phyloP scores from a whole-genome alignment of 2,329 filamentous ascomycete species.

The Cladosporium sp. region DNA sequence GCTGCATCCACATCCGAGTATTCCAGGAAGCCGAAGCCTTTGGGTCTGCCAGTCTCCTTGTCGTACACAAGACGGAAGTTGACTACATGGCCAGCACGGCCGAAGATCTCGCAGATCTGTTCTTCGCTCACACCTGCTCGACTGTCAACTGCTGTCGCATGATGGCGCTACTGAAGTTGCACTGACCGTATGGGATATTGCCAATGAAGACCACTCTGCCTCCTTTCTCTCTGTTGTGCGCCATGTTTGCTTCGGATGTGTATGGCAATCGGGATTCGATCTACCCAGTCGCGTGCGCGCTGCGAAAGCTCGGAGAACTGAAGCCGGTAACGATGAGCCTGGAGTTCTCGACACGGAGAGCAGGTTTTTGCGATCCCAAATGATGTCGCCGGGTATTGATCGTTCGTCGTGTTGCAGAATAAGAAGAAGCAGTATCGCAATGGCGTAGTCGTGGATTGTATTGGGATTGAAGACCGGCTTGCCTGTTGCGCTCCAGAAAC shows the following conservation, averaged over 20 bases:
- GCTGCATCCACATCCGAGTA: slow-evolving; percentile 91
- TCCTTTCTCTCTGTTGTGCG: slow-evolving; percentile 57
- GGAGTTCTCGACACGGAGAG: neutral
- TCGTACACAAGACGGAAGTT: slow-evolving; percentile 94
- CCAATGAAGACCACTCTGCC: slow-evolving; percentile 80
- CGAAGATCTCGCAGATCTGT: slow-evolving; percentile 91
- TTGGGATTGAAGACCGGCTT: neutral
- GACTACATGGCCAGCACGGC: slow-evolving; percentile 80
- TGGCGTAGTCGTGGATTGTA: neutral
- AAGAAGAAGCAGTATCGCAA: neutral
- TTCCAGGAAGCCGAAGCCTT: slow-evolving; percentile 95
- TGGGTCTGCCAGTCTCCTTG: slow-evolving; percentile 87
- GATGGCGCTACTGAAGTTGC: neutral
- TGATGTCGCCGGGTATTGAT: no score
- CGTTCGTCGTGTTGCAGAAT: neutral
- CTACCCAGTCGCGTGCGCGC: neutral
- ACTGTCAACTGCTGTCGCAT: slow-evolving; percentile 13
- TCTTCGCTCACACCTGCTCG: slow-evolving; percentile 82
- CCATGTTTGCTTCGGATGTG: neutral
- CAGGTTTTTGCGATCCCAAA: no score
- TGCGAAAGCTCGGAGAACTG: neutral
- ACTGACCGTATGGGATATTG: slow-evolving; percentile 74
- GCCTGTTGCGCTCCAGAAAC: neutral
- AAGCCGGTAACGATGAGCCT: neutral
- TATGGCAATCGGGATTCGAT: neutral